Base-by-base conservation (phyloP, 1,284 basidiomycete genomes). In the Ceratobasidium sp. region DNA sequence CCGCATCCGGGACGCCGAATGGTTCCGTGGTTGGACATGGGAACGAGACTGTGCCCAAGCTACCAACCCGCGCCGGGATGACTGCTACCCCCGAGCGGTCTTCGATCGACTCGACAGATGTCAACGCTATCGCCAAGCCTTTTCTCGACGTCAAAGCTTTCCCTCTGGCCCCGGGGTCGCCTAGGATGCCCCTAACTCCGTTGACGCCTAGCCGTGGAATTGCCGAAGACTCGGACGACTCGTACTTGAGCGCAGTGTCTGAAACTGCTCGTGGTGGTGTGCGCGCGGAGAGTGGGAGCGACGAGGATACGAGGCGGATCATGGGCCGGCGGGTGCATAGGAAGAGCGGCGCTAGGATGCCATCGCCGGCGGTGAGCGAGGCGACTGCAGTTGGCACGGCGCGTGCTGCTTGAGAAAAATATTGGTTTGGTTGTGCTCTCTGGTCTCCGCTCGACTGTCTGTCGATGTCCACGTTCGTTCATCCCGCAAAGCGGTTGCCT, bases 171-270 rank as follows among this genome's bases (percentile, higher is more conserved):
- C 74, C 16, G 16, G 22, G 43, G 24, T 64, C 56, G 31, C 72
- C 27, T 9, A 24, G 11, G 16, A 68, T 63, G 69, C 72, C 62
- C 2, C 34, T 54, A 22, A 62, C 66, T 0, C 58, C 66, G 9
- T 58, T 54, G 63, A 76, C 75, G 9, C 68, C 71, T n/a, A 31
- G 29, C 27, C 68, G 68, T 49, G 65, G 37, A 0, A 43, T 62
- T 22, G 63, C 51, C 7, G 63, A 48, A 1, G 76, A 76, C 56
- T 75, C 75, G 34, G 76, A 76, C 41, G 75, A 76, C 31, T 76
- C 76, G 51, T 76, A 76, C 31, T 46, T 75, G 61, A 76, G 76
- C 41, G 76, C 76, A 13, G 68, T 71, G 34, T 71, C 68, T 22
- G 68, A 71, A 43, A 71, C 39, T 51, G 49, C 39, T 8, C 68